Base-by-base conservation (phyloP, 768 basidiomycete species). In the Lactarius evosmus region DNA sequence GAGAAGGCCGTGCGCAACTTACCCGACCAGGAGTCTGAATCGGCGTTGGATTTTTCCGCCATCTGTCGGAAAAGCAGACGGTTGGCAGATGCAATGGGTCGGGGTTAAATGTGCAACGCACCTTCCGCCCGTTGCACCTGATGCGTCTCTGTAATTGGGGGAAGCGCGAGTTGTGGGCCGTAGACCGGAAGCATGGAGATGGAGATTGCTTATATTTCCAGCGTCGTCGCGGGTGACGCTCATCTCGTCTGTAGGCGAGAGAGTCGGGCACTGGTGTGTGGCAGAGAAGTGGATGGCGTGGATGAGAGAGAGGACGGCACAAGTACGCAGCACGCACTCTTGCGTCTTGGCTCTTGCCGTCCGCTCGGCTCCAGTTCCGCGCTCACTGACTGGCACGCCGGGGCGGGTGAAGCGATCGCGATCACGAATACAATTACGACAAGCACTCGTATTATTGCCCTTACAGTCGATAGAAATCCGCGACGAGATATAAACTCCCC, bases 401-500 rank as follows among this genome's bases (percentile, higher is more conserved):
- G 49, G 7, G 38, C 56, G 22, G n/a, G 36, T 33, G 29, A 32
- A 41, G 40, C 61, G 62, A 57, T 12, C 52, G 22, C 32, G 14
- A 32, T 5, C 14, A 6, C 49, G 34, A 44, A 44, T 22, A 44
- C 12, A 6, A 7, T 8, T 25, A 49, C n/a, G n/a, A n/a, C n/a
- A n/a, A n/a, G n/a, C n/a, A n/a, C n/a, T n/a, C n/a, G n/a, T n/a
- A n/a, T 7, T 53, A 12, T 29, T 8, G 19, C 0, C 19, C 8
- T 14, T 40, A 22, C 30, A 50, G 6, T 30, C 94, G 78, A 77
- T 96, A 97, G 60, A 95, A 85, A 76, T 98, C 96, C 11, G 94
- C 93, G 1, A 94, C 92, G 41, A 98, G 82, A 76, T 99, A 99
- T 70, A 98, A 73, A 75, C 97, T 98, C 41, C 96, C 97, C 27